Base-by-base conservation (phyloP, 257 asterid species). In the Misopates orontium region DNA sequence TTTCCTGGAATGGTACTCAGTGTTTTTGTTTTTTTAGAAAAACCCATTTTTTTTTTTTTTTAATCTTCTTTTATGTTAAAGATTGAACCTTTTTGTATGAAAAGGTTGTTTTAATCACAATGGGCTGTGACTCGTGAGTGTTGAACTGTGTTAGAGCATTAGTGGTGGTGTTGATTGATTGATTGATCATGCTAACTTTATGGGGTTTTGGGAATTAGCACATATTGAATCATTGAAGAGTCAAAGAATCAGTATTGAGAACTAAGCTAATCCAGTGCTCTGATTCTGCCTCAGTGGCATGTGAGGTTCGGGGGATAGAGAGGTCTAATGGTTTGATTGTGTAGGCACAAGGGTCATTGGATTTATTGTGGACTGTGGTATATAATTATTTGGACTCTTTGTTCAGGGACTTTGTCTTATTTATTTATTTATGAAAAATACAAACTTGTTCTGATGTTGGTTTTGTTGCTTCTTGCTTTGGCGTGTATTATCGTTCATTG, bases 1-100 rank as follows among this genome's bases (percentile, higher is more conserved):
- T 92, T 92, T 74, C 96, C 88, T 60, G 83, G 78, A 48, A 78
- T 72, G 95, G 98, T 89, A 48, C 2, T 40, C 42, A n/a, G n/a
- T n/a, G 4, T 20, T 28, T 42, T 16, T 47, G 48, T 20, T 3
- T 4, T 45, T 32, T 25, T 10, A 11, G 16, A 1, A 15, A 24
- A 31, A n/a, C 28, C 24, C 41, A 21, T 25, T 50, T 69, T 39
- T 10, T 32, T 31, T 19, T 10, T 17, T 40, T 54, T 5, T 18
- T n/a, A n/a, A n/a, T n/a, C 9, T 20, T 32, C 31, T 39, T 24
- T n/a, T 7, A 15, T 9, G 2, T 21, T 70, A 56, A 42, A 73
- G 36, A 20, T 55, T 40, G 54, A 19, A 17, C 12, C 69, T 64
- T 52, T n/a, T n/a, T 25, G 39, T 51, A 7, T 20, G 18, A 22